phyloP scores from a whole-genome alignment of 2,329 filamentous ascomycete species.

The Cytospora paraplurivora region DNA sequence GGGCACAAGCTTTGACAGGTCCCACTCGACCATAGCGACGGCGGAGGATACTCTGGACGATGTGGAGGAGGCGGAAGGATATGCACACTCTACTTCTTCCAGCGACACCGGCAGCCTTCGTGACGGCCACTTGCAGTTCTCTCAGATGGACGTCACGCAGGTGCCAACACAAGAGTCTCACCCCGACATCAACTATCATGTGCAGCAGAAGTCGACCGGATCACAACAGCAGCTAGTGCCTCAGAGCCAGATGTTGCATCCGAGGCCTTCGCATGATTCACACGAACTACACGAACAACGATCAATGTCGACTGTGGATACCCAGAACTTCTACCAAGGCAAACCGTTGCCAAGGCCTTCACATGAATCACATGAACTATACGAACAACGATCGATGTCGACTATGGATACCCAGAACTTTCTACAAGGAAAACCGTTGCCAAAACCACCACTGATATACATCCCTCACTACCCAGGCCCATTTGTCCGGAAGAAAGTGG shows the following conservation, averaged over 20 bases:
- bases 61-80: conserved; percentile 13
- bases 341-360: neutral
- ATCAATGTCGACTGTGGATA: conserved; percentile 21
- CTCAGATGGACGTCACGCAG: conserved; percentile 22
- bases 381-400: conserved; percentile 19
- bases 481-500: conserved; percentile 26
- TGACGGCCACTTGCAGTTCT: conserved; percentile 16
- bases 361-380: conserved; percentile 9
- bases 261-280: neutral
- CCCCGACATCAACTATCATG: neutral
- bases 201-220: neutral
- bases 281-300: conserved; percentile 15
- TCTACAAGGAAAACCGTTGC: conserved; percentile 23
- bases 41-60: conserved; percentile 7
- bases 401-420: conserved; percentile 23
- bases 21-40: conserved; percentile 21
- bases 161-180: conserved; percentile 15
- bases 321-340: neutral
- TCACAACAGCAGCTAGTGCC: neutral
- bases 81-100: conserved; percentile 18
- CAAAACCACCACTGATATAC: conserved; percentile 24
- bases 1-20: conserved; percentile 20
- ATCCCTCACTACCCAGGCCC: conserved; percentile 24
- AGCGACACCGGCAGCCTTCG: conserved; percentile 24
- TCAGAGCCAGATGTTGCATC: neutral